Base-by-base conservation (phyloP, 2,329 filamentous ascomycete genomes). In the Botrytis hyacinthi region DNA sequence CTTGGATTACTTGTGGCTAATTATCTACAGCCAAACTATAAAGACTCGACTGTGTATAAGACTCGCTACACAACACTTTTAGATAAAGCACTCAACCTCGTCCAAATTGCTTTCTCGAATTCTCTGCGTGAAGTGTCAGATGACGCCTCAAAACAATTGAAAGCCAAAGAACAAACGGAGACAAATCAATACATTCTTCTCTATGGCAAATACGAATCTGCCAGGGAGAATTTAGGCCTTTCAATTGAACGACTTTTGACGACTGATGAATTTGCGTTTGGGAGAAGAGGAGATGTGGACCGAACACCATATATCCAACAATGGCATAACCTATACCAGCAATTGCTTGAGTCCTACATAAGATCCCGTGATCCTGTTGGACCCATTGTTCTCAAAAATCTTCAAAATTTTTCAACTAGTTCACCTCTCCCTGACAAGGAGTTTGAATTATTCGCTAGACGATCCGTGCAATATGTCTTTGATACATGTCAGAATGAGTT, bases 61-160 rank as follows among this genome's bases (percentile, higher is more conserved):
- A 94, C 95, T 10, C 90, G 94, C 74, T 98, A 98, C 81, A 90
- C 93, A 74, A 87, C 96, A 0, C 87, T 98, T 20, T 87, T 98
- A 22, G 89, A 88, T 42, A 90, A 90, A 77, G 87, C 89, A 0
- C 83, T 91, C 16, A 89, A 90, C 78, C 82, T 91, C 20, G 84
- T 91, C 9, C 89, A 79, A 40, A 73, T 77, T 54, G 75, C 75
- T 22, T 76, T 80, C 60, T 75, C 76, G 2, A 76, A 73, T 46
- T 74, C 76, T 72, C 69, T 80, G 16, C 78, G 90, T 88, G 74
- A 87, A 86, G 76, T 86, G 85, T n/a, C 84, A 90, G 37, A 87
- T 87, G 75, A 90, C 90, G 75, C 89, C 88, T 63, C 88, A 87
- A 69, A 86, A 87, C 63, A 90, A 87, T 77, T 90, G 90, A 65